Conservation (phyloP, 202 grass and related monocot genomes). For the Panicum virgatum region DNA sequence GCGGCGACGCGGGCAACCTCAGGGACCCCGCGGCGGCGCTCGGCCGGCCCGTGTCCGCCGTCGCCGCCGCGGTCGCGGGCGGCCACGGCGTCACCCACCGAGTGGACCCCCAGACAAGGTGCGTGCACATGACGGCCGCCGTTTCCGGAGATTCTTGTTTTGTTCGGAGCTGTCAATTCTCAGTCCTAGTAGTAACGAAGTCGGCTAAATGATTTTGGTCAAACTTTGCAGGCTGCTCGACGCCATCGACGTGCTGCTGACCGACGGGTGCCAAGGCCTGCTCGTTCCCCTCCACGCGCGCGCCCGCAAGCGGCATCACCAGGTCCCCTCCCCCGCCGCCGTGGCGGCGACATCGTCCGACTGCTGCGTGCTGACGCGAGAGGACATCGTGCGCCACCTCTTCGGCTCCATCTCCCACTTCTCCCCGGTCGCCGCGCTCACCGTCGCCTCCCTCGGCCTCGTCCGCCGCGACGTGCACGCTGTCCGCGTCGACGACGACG, state of each 20-base stretch:
- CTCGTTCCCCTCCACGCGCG: slow-evolving; percentile 43
- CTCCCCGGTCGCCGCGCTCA: slow-evolving; percentile 46
- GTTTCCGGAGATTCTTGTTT: background rate
- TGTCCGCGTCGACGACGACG: slow-evolving; percentile 49
- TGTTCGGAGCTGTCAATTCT: background rate
- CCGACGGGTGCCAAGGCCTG: slow-evolving; percentile 39
- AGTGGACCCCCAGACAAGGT: slow-evolving; percentile 60
- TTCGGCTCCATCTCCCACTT: slow-evolving; percentile 72
- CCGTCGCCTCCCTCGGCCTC: slow-evolving; percentile 63
- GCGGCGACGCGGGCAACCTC: slow-evolving; percentile 48
- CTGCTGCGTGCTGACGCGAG: slow-evolving; percentile 64
- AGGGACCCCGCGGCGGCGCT: slow-evolving; percentile 43
- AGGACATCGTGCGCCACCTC: slow-evolving; percentile 85
- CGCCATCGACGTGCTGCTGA: slow-evolving; percentile 58
- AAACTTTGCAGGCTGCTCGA: slow-evolving; percentile 48
- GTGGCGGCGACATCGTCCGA: background rate
- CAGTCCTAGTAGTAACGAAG: background rate
- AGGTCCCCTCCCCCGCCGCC: background rate
- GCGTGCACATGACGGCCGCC: background rate
- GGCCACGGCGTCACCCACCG: slow-evolving; percentile 44
- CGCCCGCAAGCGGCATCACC: slow-evolving; percentile 39
- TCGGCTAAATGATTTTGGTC: background rate
- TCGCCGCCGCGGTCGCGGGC: slow-evolving; percentile 30
- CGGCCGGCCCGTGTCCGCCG: slow-evolving; percentile 37
- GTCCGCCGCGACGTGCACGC: slow-evolving; percentile 50